Evolutionary conservation across 345 rosid genomes (phyloP).

Genomic region (Gossypium arboreum): DNA sequence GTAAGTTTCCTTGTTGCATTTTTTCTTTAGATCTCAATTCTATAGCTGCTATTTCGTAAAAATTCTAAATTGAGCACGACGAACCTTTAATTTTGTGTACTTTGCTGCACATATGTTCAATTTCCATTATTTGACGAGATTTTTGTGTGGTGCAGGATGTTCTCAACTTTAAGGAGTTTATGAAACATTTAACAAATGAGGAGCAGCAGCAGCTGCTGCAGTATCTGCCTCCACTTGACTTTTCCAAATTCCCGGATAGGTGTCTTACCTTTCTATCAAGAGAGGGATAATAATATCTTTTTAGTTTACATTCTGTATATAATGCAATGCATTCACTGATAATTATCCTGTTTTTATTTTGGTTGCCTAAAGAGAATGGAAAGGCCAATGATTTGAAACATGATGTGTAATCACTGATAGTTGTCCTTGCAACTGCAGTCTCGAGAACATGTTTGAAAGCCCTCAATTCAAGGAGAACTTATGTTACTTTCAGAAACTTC

Average conservation of each 20-base stretch:
- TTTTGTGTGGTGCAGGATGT: conserved; percentile 50
- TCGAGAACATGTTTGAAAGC: conserved; percentile 71
- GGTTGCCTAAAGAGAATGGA: not conserved
- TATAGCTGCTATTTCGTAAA: not conserved
- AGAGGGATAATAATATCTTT: not conserved
- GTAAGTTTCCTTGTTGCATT: conserved; percentile 38
- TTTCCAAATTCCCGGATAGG: conserved; percentile 60
- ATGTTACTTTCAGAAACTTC: conserved; percentile 62
- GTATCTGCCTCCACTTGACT: conserved; percentile 64
- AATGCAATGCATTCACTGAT: not conserved
- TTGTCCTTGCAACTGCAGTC: conserved; percentile 47
- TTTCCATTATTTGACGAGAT: not conserved
- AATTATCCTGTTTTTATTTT: not conserved
- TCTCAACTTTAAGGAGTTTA: conserved; percentile 73
- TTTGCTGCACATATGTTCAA: not conserved
- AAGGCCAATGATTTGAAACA: not conserved
- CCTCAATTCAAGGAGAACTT: conserved; percentile 79
- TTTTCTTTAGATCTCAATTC: not conserved
- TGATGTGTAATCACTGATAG: conserved; percentile 4
- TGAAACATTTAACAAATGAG: conserved; percentile 55
- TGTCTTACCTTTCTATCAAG: not conserved
- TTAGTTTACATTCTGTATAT: not conserved
- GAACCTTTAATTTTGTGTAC: not conserved
- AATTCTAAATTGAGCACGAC: not conserved
- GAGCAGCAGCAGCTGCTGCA: conserved; percentile 78